Percentiles rank a stretch among this genome's conserved stretches.
These are phyloP conservation scores for Podila horticola DNA, from an alignment of 192 early-diverging fungal species.

Conservation along the genomic window DNA sequence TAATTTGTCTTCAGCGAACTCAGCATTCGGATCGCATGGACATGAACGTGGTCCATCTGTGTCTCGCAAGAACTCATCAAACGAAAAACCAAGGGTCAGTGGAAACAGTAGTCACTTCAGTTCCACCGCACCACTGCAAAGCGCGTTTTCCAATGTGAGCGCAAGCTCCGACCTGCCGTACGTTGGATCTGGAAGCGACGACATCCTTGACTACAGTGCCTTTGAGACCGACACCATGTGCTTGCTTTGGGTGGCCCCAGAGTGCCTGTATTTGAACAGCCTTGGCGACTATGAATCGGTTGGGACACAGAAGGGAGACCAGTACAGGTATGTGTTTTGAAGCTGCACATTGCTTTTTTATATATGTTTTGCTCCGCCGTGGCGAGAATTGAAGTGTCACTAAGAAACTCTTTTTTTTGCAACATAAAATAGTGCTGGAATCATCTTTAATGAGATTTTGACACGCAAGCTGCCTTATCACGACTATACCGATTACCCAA, in stretches of 20 bases:
- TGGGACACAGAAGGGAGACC: slow-evolving; percentile 47
- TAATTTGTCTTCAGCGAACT: too few species aligned
- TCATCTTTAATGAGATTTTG: slow-evolving; percentile 60
- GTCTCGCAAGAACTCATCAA: too few species aligned
- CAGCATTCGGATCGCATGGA: too few species aligned
- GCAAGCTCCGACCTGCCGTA: background rate
- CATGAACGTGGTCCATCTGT: too few species aligned
- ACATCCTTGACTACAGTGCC: slow-evolving; percentile 16
- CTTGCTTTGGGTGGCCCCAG: slow-evolving; percentile 50
- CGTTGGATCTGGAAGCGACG: slow-evolving; percentile 17
- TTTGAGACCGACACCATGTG: slow-evolving; percentile 8
- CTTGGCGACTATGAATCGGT: slow-evolving; percentile 26
- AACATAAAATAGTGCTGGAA: slow-evolving; percentile 41
- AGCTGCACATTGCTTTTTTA: background rate
- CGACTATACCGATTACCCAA: slow-evolving; percentile 8
- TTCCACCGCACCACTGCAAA: background rate
- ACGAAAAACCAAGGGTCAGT: background rate
- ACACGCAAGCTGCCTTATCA: slow-evolving; percentile 52
- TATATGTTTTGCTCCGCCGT: background rate
- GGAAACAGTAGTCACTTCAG: slow-evolving; percentile 7
- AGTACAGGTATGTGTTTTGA: slow-evolving; percentile 39
- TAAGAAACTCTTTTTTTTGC: background rate
- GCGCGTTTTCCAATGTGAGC: background rate
- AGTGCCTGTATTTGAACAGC: slow-evolving; percentile 31
- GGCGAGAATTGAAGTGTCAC: background rate